Evolutionary conservation across 2,329 filamentous ascomycete genomes (phyloP), one percentile per base, ranked within the genome.

Genomic region (Epichloe brachyelytri): DNA sequence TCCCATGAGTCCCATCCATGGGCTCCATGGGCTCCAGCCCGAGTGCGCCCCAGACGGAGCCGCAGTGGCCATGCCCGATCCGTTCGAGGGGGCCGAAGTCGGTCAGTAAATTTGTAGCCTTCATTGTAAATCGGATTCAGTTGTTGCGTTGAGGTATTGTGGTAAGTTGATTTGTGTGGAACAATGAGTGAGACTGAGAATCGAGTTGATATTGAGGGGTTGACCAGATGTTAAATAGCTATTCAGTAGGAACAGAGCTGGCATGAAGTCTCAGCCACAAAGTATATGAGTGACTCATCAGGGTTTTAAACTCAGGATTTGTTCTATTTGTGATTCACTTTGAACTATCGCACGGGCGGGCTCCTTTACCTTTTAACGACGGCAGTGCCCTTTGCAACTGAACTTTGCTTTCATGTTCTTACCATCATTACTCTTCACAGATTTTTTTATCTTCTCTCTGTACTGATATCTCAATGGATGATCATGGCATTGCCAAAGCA

Each of bases 31-130:
- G 37, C 37, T 39, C 10, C 37, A 36, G 26, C 17, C 6, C 20
- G 26, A 50, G n/a, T n/a, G 47, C 40, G 5, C 17, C 51, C 51
- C 51, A 50, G 17, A 53, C 51, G 3, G 51, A 53, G 43, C 47
- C 51, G 43, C 51, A 53, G 11, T 53, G 19, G 30, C 51, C 51
- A 20, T 20, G 37, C 1, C 51, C 47, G 39, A 53, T 53, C 4
- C 41, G 37, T 36, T 46, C 14, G 26, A 52, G 51, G n/a, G 51
- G 36, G 2, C 39, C 39, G 11, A 12, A 11, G 15, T 11, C 12
- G 17, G 39, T 19, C 11, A 41, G 14, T 19, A 19, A 3, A 14
- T 41, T 41, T 11, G 10, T 11, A 41, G 17, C 19, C 2, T 41
- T 19, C 39, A 41, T 41, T 8, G 17, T 39, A 1, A 39, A 39